Base-by-base conservation (phyloP, 768 basidiomycete genomes). In the Crassisporium funariophilum region DNA sequence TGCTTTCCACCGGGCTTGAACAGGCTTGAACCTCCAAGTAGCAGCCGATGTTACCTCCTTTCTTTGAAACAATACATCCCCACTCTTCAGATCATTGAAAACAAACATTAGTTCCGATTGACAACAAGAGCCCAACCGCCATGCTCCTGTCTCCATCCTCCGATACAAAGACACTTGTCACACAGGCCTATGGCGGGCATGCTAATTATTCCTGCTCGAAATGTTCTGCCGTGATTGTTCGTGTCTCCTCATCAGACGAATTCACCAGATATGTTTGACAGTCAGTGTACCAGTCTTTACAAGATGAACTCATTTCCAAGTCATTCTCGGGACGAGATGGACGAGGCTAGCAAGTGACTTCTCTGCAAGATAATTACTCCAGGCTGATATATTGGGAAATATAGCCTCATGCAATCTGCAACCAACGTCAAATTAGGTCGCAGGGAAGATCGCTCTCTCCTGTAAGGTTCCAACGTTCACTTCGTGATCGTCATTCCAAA, bases 291-390 rank as follows among this genome's bases (percentile, higher is more conserved):
- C 51, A 91, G 88, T 79, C 84, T 16, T 72, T 92, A 12, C 88
- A 91, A 63, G 90, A 92, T 53, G 89, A 91, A 55, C 66, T 91
- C 16, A 88, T 92, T 50, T 89, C 86, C 71, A 92, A 91, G 60
- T 71, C 87, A 0, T 92, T 92, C 68, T 85, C 88, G 20, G 89
- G 89, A 4, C 71, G 90, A 57, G 90, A 92, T 37, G 89, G 89
- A 2, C 74, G 86, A 48, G 89, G 88, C 58, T 91, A 82, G 89
- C 83, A 55, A 64, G 88, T 80, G 25, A 29, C 50, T 38, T 19
- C 29, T 35, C 16, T 27, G 17, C 9, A 11, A 39, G 20, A 33
- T 2, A 20, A n/a, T n/a, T 8, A 8, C 31, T 41, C 5, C 19
- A 31, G 17, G 29, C 24, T 21, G 12, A 33, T 29, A 27, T 36